Evolutionary conservation across 768 basidiomycete species (phyloP).

Genomic region (Trametes elegans): DNA sequence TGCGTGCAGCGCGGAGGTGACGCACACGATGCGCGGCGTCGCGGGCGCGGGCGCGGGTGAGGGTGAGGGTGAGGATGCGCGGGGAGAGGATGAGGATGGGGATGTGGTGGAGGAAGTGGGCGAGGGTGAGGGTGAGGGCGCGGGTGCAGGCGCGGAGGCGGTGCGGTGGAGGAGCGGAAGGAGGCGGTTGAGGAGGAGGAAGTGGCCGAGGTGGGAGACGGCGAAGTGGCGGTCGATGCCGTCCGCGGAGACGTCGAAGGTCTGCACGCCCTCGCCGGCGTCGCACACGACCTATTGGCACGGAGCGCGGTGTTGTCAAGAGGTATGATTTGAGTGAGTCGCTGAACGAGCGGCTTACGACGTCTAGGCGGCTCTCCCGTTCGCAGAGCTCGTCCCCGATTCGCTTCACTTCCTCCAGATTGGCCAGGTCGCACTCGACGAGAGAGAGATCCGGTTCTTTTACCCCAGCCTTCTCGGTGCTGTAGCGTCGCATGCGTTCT

Average conservation of each 20-base stretch:
- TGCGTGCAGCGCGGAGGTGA: constrained; percentile 42
- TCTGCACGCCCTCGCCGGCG: constrained; percentile 31
- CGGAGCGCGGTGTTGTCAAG: too few species aligned
- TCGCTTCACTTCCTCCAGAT: constrained; percentile 26
- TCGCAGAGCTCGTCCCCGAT: constrained; percentile 27
- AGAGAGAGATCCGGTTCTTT: constrained; percentile 23
- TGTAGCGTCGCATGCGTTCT: constrained; percentile 21
- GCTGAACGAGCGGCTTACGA: too few species aligned
- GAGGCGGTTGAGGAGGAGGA: constrained; percentile 41
- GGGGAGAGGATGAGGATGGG: background rate
- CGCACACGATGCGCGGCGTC: constrained; percentile 39
- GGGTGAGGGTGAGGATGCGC: background rate
- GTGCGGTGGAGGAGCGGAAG: constrained; percentile 39
- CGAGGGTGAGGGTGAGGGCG: background rate
- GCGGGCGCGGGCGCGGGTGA: constrained; percentile 17
- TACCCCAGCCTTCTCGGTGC: background rate
- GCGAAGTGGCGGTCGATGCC: constrained; percentile 31
- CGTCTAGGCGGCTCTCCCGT: constrained; percentile 23
- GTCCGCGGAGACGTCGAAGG: constrained; percentile 25
- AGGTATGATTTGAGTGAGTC: too few species aligned
- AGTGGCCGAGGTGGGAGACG: constrained; percentile 39
- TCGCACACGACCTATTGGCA: constrained; percentile 27
- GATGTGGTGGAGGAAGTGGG: background rate
- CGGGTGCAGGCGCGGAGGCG: constrained; percentile 16
- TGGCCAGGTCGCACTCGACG: constrained; percentile 30